phyloP scores from a whole-genome alignment of 345 rosid genomes.

The Leavenworthia alabamica region DNA sequence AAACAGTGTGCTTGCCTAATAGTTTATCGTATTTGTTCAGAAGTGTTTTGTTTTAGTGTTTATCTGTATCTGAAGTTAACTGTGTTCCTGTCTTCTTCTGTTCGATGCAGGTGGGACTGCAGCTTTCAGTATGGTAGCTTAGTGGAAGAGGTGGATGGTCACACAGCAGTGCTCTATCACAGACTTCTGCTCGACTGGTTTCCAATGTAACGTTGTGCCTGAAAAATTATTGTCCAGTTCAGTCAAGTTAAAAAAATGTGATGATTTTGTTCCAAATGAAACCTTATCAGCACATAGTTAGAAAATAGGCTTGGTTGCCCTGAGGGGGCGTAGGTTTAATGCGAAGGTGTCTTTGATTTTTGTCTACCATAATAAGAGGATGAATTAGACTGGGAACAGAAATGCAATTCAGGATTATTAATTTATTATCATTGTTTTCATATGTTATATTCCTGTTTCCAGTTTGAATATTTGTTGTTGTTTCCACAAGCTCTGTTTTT shows the following conservation, averaged over 20 bases:
- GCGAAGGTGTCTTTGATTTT: neutral
- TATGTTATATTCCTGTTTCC: conserved; percentile 9
- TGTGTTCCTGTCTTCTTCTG: conserved; percentile 1
- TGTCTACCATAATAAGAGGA: neutral
- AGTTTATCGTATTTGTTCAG: neutral
- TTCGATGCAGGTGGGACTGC: conserved; percentile 88
- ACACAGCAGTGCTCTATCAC: conserved; percentile 93
- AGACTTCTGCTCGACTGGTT: conserved; percentile 97
- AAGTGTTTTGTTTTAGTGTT: conserved; percentile 11
- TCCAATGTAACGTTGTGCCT: conserved; percentile 52
- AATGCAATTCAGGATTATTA: neutral
- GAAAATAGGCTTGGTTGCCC: neutral
- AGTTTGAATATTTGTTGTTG: neutral
- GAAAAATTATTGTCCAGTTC: neutral
- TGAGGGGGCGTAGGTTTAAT: neutral
- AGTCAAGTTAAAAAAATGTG: neutral
- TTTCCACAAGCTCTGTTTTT: neutral
- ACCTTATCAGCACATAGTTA: neutral
- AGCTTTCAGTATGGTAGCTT: conserved; percentile 91
- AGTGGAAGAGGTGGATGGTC: conserved; percentile 99
- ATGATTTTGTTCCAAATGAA: neutral
- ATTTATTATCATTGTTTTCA: neutral
- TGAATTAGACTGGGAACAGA: neutral
- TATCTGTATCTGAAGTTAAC: conserved; percentile 1
- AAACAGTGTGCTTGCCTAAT: neutral